These are phyloP conservation scores for Erythrobasidium hasegawianum DNA, from an alignment of 1,284 basidiomycete species.

Conservation along the genomic window DNA sequence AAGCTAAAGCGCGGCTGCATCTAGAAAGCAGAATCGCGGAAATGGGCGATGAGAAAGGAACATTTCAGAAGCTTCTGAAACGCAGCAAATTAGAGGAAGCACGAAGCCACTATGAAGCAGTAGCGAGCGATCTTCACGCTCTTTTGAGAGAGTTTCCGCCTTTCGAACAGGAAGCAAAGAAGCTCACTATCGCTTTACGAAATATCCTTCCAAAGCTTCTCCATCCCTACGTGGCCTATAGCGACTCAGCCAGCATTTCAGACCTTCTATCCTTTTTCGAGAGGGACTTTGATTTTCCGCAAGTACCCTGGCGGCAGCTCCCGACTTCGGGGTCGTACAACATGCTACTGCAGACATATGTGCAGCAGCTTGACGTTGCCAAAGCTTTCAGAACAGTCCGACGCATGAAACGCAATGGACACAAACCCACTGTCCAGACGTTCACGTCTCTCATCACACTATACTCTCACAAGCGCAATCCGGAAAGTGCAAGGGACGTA, in stretches of 20 bases:
- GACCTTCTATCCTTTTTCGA: neutral
- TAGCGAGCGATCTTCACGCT: no score
- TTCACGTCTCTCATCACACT: conserved; percentile 70
- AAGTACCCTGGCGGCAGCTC: neutral
- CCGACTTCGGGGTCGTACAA: conserved; percentile 26
- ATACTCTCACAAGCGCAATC: conserved; percentile 65
- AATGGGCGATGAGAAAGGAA: no score
- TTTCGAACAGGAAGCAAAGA: no score
- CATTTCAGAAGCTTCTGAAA: no score
- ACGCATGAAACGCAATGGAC: conserved; percentile 50
- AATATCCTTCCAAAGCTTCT: neutral
- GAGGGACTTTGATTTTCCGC: neutral
- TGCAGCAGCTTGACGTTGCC: conserved; percentile 55
- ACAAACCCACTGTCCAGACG: conserved; percentile 57
- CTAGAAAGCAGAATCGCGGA: no score
- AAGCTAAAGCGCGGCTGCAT: no score
- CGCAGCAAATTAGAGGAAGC: no score
- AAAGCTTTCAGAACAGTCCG: conserved; percentile 61
- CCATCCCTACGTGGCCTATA: neutral
- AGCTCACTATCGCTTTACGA: no score
- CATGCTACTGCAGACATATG: conserved; percentile 59
- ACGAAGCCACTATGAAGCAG: no score
- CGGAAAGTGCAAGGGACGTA: conserved; percentile 63
- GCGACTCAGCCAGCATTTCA: conserved; percentile 5
- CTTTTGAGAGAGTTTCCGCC: no score